Conservation (phyloP, 2,329 filamentous ascomycete genomes). For the Fusarium chlamydosporum region DNA sequence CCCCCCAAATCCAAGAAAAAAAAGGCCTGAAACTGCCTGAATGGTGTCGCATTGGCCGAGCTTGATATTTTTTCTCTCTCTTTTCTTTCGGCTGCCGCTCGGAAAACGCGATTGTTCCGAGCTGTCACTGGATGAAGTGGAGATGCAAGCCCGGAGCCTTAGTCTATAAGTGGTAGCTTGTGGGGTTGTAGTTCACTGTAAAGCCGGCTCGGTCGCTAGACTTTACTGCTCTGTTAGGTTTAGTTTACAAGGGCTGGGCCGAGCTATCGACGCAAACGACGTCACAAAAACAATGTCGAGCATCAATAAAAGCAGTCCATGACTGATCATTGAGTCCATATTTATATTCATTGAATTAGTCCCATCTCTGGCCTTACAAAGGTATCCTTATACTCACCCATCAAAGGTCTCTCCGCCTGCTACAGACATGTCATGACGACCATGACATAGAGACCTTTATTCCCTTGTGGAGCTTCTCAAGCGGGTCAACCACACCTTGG, state of each 20-base stretch:
- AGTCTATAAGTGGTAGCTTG: slow-evolving; percentile 23
- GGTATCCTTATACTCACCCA: fast-evolving
- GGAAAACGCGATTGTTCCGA: slow-evolving; percentile 48
- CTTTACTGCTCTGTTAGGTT: slow-evolving; percentile 20
- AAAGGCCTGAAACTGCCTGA: slow-evolving; percentile 27
- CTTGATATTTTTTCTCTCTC: slow-evolving; percentile 33
- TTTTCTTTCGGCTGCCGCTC: slow-evolving; percentile 45
- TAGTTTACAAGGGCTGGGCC: slow-evolving; percentile 5
- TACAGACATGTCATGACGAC: slow-evolving; percentile 31
- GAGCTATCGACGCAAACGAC: slow-evolving; percentile 30
- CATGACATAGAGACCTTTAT: slow-evolving; percentile 22
- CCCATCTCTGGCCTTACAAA: fast-evolving
- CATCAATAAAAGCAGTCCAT: not conserved
- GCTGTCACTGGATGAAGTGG: slow-evolving; percentile 37
- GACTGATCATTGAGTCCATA: not conserved
- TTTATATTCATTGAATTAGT: not conserved
- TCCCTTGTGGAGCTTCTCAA: slow-evolving; percentile 26
- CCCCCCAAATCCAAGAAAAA: slow-evolving; percentile 8
- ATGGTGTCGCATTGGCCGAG: slow-evolving; percentile 46
- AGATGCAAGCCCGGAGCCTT: slow-evolving; percentile 1
- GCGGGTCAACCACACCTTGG: slow-evolving; percentile 29
- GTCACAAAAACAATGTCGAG: slow-evolving; percentile 26
- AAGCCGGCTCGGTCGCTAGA: slow-evolving; percentile 21
- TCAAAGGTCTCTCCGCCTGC: not conserved
- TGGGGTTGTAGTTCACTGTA: slow-evolving; percentile 25